Evolutionary conservation across 73 alveolate genomes (phyloP), one percentile per base, ranked within the genome.

Genomic region (Paramecium sexaurelia): DNA sequence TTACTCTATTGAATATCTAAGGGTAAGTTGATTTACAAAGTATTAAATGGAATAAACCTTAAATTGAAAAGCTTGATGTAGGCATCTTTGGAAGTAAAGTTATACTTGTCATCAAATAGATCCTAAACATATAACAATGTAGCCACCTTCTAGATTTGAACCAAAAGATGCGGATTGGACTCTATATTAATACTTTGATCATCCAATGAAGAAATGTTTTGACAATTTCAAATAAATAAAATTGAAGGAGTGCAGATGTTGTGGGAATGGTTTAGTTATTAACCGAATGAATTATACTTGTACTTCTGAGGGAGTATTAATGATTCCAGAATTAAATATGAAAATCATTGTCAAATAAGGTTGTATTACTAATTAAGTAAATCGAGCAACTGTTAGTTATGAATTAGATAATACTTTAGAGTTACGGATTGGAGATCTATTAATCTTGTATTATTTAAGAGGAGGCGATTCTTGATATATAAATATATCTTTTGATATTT

Each of bases 161-260:
- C 55, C 55, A 13, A 32, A 73, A 73, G 87, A 73, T 37, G 57
- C 57, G 0, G 87, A 73, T 73, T 73, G 87, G 87, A 20, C 32
- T 32, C 5, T 73, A 11, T 73, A 13, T 73, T 19, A 73, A 41
- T 73, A 73, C 27, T 73, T 73, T 37, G 55, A 73, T 20, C 55
- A 73, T 37, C 87, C 87, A 29, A 73, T 73, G 87, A 73, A 73
- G 35, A 73, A 35, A 73, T 73, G 87, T 17, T 73, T 73, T 73
- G 87, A 73, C 19, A 35, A 73, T 32, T 41, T 27, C 8, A 73
- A 27, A 13, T 32, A 73, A 17, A 10, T 73, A 37, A 73, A 35
- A 17, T 73, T 73, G 15, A 73, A 35, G 8, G 87, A 73, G 55
- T 73, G 87, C 11, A 27, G 87, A 73, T 73, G 87, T 73, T 35